These are phyloP conservation scores for Penicillium daleae DNA, from an alignment of 495 filamentous ascomycete species.

Conservation along the genomic window DNA sequence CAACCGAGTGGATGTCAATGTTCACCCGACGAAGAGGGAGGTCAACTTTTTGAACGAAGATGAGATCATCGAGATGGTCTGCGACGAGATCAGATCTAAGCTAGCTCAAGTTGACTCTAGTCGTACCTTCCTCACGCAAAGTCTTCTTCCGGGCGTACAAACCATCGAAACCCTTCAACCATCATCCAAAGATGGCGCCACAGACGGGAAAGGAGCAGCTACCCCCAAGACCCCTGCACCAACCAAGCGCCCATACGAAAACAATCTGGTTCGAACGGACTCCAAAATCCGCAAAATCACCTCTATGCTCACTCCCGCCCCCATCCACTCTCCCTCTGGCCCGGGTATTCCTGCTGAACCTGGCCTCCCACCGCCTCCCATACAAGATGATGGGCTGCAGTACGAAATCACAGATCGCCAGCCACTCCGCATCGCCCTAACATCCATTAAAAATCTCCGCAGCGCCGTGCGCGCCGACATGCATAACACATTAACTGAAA, in stretches of 20 bases:
- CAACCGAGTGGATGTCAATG: conserved; percentile 92
- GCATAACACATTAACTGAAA: conserved; percentile 87
- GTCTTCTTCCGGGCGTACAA: conserved; percentile 70
- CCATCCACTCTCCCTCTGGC: conserved; percentile 25
- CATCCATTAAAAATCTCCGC: conserved; percentile 82
- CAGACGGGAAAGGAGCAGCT: conserved; percentile 15
- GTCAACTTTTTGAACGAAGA: conserved; percentile 99
- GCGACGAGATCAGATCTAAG: conserved; percentile 75
- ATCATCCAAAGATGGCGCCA: conserved; percentile 17
- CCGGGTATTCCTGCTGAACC: conserved; percentile 20
- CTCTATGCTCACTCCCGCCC: conserved; percentile 74
- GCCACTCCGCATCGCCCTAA: conserved; percentile 67
- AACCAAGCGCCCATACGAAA: conserved; percentile 74
- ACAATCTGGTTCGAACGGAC: conserved; percentile 90
- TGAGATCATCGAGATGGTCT: conserved; percentile 90
- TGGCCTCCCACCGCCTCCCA: conserved; percentile 22
- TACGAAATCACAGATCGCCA: conserved; percentile 76
- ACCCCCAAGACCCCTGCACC: conserved; percentile 45
- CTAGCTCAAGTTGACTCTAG: conserved; percentile 92
- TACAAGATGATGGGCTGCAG: conserved; percentile 55
- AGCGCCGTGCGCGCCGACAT: conserved; percentile 78
- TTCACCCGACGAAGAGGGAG: conserved; percentile 97
- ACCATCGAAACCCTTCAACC: conserved; percentile 38
- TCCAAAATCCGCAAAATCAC: conserved; percentile 92
- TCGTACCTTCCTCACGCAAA: conserved; percentile 92